Evolutionary conservation across 352 stramenopile genomes (phyloP), one percentile per base, ranked within the genome.

Genomic region (Discostella stelligera): DNA sequence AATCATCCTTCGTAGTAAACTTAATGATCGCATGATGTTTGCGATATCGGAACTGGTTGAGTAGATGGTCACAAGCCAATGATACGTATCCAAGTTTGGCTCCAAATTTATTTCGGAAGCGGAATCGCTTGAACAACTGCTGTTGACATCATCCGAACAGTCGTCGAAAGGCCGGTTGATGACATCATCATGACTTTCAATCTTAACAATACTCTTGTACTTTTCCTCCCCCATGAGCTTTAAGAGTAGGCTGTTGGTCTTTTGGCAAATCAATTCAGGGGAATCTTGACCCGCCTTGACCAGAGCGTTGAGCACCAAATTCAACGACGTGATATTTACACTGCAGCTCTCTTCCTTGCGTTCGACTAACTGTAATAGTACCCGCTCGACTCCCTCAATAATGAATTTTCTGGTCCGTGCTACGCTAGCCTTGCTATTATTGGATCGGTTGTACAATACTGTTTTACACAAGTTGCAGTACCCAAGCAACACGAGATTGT

Each of bases 21-120:
- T 18, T 21, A 74, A 46, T 13, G 30, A 30, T 23, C 52, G 58
- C 52, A 61, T 63, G 30, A 77, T 59, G 46, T 82, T 66, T 18
- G 54, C 27, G 8, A 66, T 13, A 20, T 71, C 48, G 18, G 46
- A 54, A 37, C 61, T 70, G 0, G 18, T 20, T 37, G 61, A 83
- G 44, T 83, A 80, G 20, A 83, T 69, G 46, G 72, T 58, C 14
- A 83, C 59, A 54, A 83, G 64, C 59, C 49, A 83, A 49, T 80
- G 76, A 60, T 83, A 80, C 5, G 70, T 76, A 32, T 79, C 63
- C 59, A 79, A 41, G 30, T 74, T 73, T 14, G 68, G 75, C n/a
- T 66, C 46, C 13, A 82, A 11, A 25, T 48, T 46, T 44, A 30
- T 37, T 37, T 52, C 30, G 9, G 49, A 16, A 23, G 1, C 1